Conservation (phyloP, 768 basidiomycete genomes). For the Kwoniella sp. region DNA sequence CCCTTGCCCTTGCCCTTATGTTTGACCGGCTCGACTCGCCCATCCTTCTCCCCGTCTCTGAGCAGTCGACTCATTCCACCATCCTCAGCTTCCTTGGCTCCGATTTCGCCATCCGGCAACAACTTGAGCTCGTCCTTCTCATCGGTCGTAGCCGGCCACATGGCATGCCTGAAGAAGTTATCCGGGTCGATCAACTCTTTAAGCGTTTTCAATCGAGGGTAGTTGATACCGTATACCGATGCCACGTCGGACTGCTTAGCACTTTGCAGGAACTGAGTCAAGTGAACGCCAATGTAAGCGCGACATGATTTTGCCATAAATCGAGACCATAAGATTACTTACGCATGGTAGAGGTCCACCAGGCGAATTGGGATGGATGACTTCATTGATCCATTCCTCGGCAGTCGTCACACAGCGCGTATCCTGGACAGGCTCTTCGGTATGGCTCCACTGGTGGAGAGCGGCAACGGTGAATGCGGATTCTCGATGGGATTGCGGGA, state of each 20-base stretch:
- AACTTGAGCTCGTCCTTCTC: not conserved
- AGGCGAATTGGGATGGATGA: conserved; percentile 69
- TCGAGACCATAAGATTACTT: conserved; percentile 59
- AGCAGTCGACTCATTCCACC: not conserved
- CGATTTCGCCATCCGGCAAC: not conserved
- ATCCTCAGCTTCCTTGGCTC: not conserved
- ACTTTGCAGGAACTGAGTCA: conserved; percentile 53
- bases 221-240: conserved; percentile 67
- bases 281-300: not conserved
- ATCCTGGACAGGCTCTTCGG: conserved; percentile 66
- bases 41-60: not conserved
- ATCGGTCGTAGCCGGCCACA: conserved; percentile 66
- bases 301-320: conserved; percentile 38
- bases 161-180: conserved; percentile 72
- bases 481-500: conserved; percentile 77
- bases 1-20: conserved; percentile 1
- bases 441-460: conserved; percentile 88
- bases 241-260: conserved; percentile 39
- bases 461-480: conserved; percentile 84
- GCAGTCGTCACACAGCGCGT: conserved; percentile 78
- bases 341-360: conserved; percentile 87
- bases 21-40: not conserved
- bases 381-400: conserved; percentile 84
- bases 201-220: conserved; percentile 69
- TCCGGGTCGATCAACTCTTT: conserved; percentile 77